Evolutionary conservation across 2,329 filamentous ascomycete genomes (phyloP), one percentile per base, ranked within the genome.

Genomic region (Ophiocordyceps sinensis): DNA sequence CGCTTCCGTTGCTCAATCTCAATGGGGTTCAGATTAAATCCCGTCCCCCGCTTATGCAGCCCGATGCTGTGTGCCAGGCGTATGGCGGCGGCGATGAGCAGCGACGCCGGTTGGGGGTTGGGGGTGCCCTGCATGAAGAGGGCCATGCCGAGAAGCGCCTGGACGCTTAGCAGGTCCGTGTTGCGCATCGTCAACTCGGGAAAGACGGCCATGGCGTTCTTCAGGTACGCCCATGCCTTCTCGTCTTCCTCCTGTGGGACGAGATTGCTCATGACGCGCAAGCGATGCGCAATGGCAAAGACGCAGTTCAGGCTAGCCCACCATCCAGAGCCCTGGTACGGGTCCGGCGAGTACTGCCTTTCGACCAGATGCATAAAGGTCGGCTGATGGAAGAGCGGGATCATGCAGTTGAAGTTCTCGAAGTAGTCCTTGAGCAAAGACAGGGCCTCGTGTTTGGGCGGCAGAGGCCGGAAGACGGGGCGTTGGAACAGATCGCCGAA

Each of bases 401-500:
- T 94, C 75, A 96, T 89, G 75, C 86, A 91, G 66, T 98, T 98
- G 71, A 98, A 96, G 63, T 95, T 95, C 54, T 94, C 85, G 50
- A 98, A 98, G 55, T 82, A 98, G 60, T 98, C 91, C 60, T 83
- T 86, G 45, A 95, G 75, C 31, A 96, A 66, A 1, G 86, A 93
- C 45, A 93, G 61, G 1, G 87, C 85, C 62, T 95, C 88, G n/a
- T 79, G 71, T 60, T 93, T 93, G 1, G 84, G 70, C 3, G 91
- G 91, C 28, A 96, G 62, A 14, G 79, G 81, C 45, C 82, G 82
- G 68, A 89, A 95, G 26, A 94, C 73, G 14, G 81, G 80, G 31
- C 88, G 79, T 41, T 79, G 77, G 63, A 96, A 96, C 17, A 98
- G 75, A 57, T 96, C 89, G 39, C 82, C 77, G 60, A 96, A 96